A percentile compares a stretch with the other conserved stretches of the same genome.
These are phyloP conservation scores for Yueomyces sp. DNA, from an alignment of 805 yeast species.

Conservation along the genomic window DNA sequence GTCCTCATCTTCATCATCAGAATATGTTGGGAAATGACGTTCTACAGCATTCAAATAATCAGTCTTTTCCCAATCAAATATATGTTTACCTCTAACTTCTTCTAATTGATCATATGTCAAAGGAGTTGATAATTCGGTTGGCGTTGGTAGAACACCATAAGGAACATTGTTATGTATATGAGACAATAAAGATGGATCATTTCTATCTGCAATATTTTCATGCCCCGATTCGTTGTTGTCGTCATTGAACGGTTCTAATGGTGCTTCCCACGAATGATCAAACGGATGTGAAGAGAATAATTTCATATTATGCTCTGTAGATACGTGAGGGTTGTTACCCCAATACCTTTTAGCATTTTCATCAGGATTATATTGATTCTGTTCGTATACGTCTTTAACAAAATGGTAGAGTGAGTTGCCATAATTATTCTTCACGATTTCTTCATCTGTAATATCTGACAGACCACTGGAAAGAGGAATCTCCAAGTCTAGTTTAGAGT, in stretches of 20 bases:
- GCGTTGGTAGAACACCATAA: not conserved
- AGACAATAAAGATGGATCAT: not conserved
- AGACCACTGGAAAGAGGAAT: not conserved
- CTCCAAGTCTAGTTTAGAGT: not conserved
- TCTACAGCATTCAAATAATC: constrained; percentile 9
- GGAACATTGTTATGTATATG: not conserved
- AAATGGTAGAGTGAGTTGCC: not conserved
- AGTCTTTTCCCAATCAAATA: constrained; percentile 14
- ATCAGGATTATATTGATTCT: not conserved
- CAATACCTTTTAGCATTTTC: not conserved
- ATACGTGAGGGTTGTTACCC: not conserved
- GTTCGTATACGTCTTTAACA: not conserved
- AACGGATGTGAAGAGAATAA: not conserved
- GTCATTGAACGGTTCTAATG: not conserved
- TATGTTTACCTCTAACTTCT: not conserved
- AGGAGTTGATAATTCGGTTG: not conserved
- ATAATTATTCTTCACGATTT: not conserved
- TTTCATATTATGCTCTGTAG: not conserved
- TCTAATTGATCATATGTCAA: not conserved
- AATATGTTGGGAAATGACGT: constrained; percentile 5
- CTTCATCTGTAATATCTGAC: not conserved
- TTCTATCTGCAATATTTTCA: not conserved
- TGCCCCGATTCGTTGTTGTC: not conserved
- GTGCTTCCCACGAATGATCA: not conserved
- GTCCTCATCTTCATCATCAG: not conserved